These are phyloP conservation scores for Cucumis sativus DNA, from an alignment of 306 rosid genomes.

Conservation along the genomic window Cucumber_9930_V3 NC_026658.2:21334001-21334500, in stretches of 20 bases:
- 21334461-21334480: slow-evolving; percentile 89
- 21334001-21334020: no score
- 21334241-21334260: background rate
- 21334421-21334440: slow-evolving; percentile 30
- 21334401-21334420: slow-evolving; percentile 63
- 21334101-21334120: slow-evolving; percentile 80
- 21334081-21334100: slow-evolving; percentile 77
- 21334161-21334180: background rate
- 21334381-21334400: slow-evolving; percentile 69
- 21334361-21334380: slow-evolving; percentile 85
- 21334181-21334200: no score
- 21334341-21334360: slow-evolving; percentile 67
- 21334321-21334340: slow-evolving; percentile 61
- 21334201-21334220: no score
- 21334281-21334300: slow-evolving; percentile 29
- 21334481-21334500: slow-evolving; percentile 95
- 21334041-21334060: slow-evolving; percentile 88
- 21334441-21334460: slow-evolving; percentile 65
- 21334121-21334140: slow-evolving; percentile 68
- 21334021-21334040: background rate
- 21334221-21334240: background rate
- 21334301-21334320: slow-evolving; percentile 77
- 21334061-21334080: slow-evolving; percentile 72
- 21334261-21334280: background rate
- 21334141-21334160: slow-evolving; percentile 52